phyloP scores from a whole-genome alignment of 2,329 filamentous ascomycete genomes.

The Aspergillus transmontanensis region DNA sequence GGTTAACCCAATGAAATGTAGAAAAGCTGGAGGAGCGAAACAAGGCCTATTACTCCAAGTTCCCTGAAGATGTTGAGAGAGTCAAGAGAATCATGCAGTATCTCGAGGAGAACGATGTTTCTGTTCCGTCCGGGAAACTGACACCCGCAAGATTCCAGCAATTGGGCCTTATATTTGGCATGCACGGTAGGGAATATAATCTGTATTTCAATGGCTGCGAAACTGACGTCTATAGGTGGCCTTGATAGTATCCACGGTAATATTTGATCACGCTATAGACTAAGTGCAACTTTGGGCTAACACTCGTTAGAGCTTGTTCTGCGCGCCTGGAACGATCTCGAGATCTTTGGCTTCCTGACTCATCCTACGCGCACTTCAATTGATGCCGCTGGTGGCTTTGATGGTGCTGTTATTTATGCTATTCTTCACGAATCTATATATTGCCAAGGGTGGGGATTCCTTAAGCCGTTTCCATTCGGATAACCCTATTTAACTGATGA shows the following conservation, averaged over 20 bases:
- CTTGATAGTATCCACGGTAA: constrained; percentile 71
- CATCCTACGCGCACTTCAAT: constrained; percentile 69
- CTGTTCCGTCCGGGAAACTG: constrained; percentile 70
- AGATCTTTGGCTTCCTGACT: constrained; percentile 74
- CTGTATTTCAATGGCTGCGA: not conserved
- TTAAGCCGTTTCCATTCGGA: not conserved
- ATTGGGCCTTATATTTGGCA: constrained; percentile 76
- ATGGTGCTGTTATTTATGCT: constrained; percentile 79
- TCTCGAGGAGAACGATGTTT: constrained; percentile 64
- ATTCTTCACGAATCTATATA: constrained; percentile 88
- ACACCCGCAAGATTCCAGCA: constrained; percentile 76
- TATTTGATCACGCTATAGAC: constrained; percentile 8
- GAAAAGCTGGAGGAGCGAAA: constrained; percentile 72
- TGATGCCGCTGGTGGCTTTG: constrained; percentile 69
- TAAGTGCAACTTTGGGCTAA: not conserved
- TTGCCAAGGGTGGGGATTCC: constrained; percentile 61
- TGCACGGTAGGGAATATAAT: constrained; percentile 57
- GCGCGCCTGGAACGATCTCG: constrained; percentile 70
- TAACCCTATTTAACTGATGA: constrained; percentile 5
- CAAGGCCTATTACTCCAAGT: constrained; percentile 79
- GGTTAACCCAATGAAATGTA: constrained; percentile 30
- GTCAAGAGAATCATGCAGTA: constrained; percentile 69
- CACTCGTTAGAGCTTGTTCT: constrained; percentile 61
- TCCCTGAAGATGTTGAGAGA: constrained; percentile 72
- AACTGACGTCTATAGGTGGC: constrained; percentile 53